Percentiles rank a stretch among this genome's conserved stretches.
Evolutionary conservation across 2,329 filamentous ascomycete species (phyloP).

Genomic region (Cytospora mali): DNA sequence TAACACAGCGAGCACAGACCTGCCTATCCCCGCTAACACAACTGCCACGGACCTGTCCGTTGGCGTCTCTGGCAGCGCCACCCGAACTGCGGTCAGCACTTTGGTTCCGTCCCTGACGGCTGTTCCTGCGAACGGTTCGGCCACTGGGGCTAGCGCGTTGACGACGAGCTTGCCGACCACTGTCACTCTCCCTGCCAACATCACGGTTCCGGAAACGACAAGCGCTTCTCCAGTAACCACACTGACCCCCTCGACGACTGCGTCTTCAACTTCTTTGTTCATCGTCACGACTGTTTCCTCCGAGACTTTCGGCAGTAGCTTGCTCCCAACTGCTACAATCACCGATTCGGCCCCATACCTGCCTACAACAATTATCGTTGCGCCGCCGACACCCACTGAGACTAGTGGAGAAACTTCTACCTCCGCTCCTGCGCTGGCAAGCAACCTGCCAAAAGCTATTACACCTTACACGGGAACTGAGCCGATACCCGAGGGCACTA

Average conservation of each 20-base stretch:
- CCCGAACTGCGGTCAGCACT: conserved; percentile 6
- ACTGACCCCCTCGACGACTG: conserved; percentile 45
- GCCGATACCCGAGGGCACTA: conserved; percentile 62
- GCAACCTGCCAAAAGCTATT: conserved; percentile 73
- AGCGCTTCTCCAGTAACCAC: conserved; percentile 32
- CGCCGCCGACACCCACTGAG: conserved; percentile 47
- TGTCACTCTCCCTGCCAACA: conserved; percentile 18
- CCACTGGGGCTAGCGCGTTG: conserved; percentile 17
- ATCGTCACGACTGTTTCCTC: conserved; percentile 18
- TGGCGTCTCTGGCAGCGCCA: neutral
- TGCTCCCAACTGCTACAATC: conserved; percentile 44
- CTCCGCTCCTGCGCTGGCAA: conserved; percentile 59
- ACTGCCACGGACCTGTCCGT: conserved; percentile 21
- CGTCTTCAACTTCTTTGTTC: neutral
- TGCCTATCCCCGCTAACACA: conserved; percentile 23
- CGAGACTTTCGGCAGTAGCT: conserved; percentile 26
- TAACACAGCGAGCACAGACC: conserved; percentile 6
- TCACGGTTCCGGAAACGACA: conserved; percentile 10
- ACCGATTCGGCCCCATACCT: conserved; percentile 48
- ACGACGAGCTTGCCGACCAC: conserved; percentile 24
- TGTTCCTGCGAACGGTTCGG: conserved; percentile 23
- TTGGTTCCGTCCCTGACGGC: conserved; percentile 16
- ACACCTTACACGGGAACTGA: conserved; percentile 63
- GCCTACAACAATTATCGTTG: conserved; percentile 64
- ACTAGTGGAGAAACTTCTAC: conserved; percentile 42